Conservation (phyloP, 345 rosid genomes). For the Viola odorata region DNA sequence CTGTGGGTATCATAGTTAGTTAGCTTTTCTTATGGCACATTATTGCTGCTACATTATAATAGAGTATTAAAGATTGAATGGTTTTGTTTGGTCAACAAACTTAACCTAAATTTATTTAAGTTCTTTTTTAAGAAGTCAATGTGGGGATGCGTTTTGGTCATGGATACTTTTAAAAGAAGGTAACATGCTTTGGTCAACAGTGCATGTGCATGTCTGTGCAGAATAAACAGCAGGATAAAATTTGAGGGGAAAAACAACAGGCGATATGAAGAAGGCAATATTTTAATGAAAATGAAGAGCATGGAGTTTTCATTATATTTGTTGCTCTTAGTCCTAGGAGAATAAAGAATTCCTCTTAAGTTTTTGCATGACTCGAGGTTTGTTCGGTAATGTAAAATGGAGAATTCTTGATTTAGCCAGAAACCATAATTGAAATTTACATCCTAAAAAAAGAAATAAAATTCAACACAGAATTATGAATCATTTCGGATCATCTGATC, state of each 20-base stretch:
- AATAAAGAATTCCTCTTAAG: conserved; percentile 7
- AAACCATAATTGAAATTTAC: no score
- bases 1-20: conserved; percentile 23
- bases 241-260: conserved; percentile 11
- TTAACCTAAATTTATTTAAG: conserved; percentile 23
- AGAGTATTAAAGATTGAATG: conserved; percentile 14
- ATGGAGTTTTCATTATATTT: conserved; percentile 2
- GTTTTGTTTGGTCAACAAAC: conserved; percentile 48
- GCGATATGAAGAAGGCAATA: conserved; percentile 4
- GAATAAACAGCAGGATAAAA: conserved; percentile 10
- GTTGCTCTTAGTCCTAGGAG: conserved; percentile 3
- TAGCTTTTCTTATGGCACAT: conserved; percentile 20
- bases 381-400: background rate
- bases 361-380: background rate
- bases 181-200: conserved; percentile 65
- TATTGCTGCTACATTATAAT: conserved; percentile 9
- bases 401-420: no score
- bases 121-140: conserved; percentile 40
- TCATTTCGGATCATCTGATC: no score
- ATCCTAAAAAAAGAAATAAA: no score
- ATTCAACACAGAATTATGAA: no score
- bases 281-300: conserved; percentile 7
- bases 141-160: conserved; percentile 32
- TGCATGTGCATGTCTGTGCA: conserved; percentile 44
- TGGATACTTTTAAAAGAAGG: conserved; percentile 53